Percentiles rank a stretch among this genome's conserved stretches.
phyloP scores from a whole-genome alignment of 495 filamentous ascomycete species.

The Podospora appendiculata region DNA sequence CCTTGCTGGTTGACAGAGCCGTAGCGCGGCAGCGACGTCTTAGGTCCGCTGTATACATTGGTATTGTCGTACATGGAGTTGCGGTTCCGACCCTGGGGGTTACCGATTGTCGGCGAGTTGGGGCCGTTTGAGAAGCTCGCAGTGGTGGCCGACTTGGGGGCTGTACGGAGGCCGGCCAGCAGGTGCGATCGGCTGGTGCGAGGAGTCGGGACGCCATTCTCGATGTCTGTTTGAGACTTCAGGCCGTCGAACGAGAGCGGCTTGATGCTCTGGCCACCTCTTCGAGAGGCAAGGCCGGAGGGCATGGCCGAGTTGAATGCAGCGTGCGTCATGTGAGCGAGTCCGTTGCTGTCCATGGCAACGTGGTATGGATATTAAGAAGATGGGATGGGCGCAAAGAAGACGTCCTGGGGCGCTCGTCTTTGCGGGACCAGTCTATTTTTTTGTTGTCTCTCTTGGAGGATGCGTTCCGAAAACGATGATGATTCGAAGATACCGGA shows the following conservation, averaged over 20 bases:
- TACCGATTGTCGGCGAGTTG: conserved; percentile 42
- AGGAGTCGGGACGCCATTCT: conserved; percentile 62
- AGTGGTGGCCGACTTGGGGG: conserved; percentile 74
- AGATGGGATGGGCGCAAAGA: conserved; percentile 11
- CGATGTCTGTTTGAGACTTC: conserved; percentile 38
- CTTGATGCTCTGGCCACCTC: conserved; percentile 77
- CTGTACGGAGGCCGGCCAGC: conserved; percentile 86
- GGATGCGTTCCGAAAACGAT: conserved; percentile 21
- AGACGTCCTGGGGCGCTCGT: conserved; percentile 25
- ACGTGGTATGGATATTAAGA: conserved; percentile 18
- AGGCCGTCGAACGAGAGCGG: conserved; percentile 67
- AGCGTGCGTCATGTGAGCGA: conserved; percentile 98
- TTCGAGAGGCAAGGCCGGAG: conserved; percentile 72
- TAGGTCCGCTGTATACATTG: conserved; percentile 38
- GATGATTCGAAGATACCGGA: conserved; percentile 14
- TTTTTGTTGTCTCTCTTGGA: conserved; percentile 16
- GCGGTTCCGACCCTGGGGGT: conserved; percentile 26
- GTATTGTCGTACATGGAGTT: conserved; percentile 42
- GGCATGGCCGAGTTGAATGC: conserved; percentile 63
- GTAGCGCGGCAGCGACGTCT: conserved; percentile 43
- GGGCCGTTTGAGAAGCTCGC: conserved; percentile 60
- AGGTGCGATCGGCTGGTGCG: conserved; percentile 92
- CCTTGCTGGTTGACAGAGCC: conserved; percentile 26
- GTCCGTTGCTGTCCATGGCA: conserved; percentile 93
- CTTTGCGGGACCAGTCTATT: conserved; percentile 21